Base-by-base conservation (phyloP, 305 asterid genomes). In the Coffea humblotiana region DNA sequence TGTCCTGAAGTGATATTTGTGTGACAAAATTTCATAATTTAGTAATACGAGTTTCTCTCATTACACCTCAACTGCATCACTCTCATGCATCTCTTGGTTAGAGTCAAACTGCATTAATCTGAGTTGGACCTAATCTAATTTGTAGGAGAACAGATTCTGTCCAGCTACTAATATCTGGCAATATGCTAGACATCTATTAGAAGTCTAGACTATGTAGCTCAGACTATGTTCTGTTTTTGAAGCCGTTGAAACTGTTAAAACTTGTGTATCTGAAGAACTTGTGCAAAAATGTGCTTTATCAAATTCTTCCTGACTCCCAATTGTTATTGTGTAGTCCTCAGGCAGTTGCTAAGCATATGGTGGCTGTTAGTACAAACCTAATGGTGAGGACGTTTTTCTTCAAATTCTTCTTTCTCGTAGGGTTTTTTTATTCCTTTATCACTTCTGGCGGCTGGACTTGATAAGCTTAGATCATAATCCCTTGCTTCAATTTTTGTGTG, bases 331-430 rank as follows among this genome's bases (percentile, higher is more conserved):
- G 58, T 84, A 94, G 99, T 87, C 96, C 97, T 47, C 85, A 89
- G 88, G 99, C 99, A 29, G 99, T 96, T 75, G 90, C 99, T 23
- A 96, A 94, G 90, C 99, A 96, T 88, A 96, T 96, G 99, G 98
- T 96, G 80, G 98, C 98, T 82, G 97, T 96, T 86, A 96, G 99
- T 87, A 96, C 99, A 83, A 96, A 96, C 87, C 92, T 96, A 82
- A 85, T 86, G 84, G 99, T 96, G 83, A 76, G 83, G 82, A 71
- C 84, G 68, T 72, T 86, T 85, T 81, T 87, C 83, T 51, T 72
- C 15, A 35, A 13, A 13, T 80, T 35, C 13, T 7, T 82, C 47
- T 75, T 79, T 74, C 61, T 66, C 54, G 61, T 74, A 56, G 15
- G 48, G 61, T 77, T 77, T 32, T 32, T 23, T 32, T 29, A 35